Conservation (phyloP, 1,284 basidiomycete species). For the Microstroma glucosiphilum region DNA sequence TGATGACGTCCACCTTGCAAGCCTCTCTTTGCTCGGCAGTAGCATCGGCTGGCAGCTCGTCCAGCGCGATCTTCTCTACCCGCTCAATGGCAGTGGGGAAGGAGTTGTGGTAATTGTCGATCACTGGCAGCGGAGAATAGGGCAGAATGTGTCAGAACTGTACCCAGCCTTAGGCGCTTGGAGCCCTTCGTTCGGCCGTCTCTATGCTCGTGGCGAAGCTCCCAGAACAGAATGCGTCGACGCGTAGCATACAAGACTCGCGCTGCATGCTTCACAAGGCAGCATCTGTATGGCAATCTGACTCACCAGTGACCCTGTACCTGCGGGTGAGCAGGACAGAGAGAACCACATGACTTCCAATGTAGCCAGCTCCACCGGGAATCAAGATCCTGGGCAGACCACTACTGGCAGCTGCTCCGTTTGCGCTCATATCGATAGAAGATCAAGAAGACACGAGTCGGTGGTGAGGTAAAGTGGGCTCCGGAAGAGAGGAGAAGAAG, state of each 20-base stretch:
- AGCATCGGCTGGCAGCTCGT: constrained; percentile 61
- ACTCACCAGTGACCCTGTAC: constrained; percentile 65
- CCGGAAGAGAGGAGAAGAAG: not conserved
- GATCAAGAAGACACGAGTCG: not conserved
- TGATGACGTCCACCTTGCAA: constrained; percentile 65
- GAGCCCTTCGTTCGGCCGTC: not conserved
- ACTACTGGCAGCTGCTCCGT: not conserved
- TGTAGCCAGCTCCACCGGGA: constrained; percentile 49
- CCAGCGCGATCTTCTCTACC: constrained; percentile 70
- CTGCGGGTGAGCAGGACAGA: constrained; percentile 74
- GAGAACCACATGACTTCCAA: constrained; percentile 86
- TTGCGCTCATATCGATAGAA: not conserved
- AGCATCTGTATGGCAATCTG: too few species aligned
- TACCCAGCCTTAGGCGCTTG: constrained; percentile 4
- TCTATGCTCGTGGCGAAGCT: too few species aligned
- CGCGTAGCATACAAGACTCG: too few species aligned
- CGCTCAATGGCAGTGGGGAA: constrained; percentile 66
- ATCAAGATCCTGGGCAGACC: constrained; percentile 35
- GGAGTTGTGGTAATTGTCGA: constrained; percentile 70
- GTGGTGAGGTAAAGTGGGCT: not conserved
- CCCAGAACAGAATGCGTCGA: too few species aligned
- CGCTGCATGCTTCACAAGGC: not conserved
- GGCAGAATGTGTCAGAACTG: not conserved
- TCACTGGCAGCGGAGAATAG: constrained; percentile 18
- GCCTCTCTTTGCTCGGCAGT: constrained; percentile 62